Evolutionary conservation across 1,139 yeast genomes (phyloP).

Genomic region (Candida tunisiensis): DNA sequence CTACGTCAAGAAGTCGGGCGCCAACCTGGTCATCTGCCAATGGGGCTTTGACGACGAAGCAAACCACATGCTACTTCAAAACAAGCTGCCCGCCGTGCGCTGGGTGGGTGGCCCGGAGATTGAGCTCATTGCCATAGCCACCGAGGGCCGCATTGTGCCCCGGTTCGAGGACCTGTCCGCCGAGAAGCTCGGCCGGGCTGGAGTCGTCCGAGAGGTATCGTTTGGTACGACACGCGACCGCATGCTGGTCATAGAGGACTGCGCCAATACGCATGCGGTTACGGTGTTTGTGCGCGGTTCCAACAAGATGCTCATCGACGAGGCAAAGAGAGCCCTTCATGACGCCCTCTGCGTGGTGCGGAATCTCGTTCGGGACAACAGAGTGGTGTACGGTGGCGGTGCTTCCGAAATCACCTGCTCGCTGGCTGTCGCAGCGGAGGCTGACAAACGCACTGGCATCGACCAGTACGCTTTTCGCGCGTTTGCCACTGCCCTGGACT

Average conservation of each 20-base stretch:
- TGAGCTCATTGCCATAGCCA: conserved; percentile 92
- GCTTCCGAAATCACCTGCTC: conserved; percentile 95
- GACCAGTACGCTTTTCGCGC: conserved; percentile 98
- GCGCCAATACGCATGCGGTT: conserved; percentile 79
- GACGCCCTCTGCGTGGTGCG: conserved; percentile 96
- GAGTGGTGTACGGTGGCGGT: conserved; percentile 98
- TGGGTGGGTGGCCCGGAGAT: conserved; percentile 99
- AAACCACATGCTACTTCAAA: conserved; percentile 76
- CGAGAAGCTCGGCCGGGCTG: conserved; percentile 80
- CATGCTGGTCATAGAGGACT: conserved; percentile 88
- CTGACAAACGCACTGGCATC: conserved; percentile 84
- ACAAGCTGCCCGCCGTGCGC: conserved; percentile 86
- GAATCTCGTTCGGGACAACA: conserved; percentile 77
- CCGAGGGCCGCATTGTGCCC: conserved; percentile 94
- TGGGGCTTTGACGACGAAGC: conserved; percentile 99
- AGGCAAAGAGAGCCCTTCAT: conserved; percentile 90
- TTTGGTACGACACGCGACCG: conserved; percentile 95
- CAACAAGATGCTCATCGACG: conserved; percentile 94
- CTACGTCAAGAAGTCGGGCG: conserved; percentile 76
- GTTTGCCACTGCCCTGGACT: conserved; percentile 78
- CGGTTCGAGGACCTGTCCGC: conserved; percentile 81
- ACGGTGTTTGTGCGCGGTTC: conserved; percentile 92
- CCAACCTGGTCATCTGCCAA: conserved; percentile 93
- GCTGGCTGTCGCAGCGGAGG: conserved; percentile 78
- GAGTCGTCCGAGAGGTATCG: conserved; percentile 69